Conservation (phyloP, 345 rosid species). For the Physaria fendleri region DNA sequence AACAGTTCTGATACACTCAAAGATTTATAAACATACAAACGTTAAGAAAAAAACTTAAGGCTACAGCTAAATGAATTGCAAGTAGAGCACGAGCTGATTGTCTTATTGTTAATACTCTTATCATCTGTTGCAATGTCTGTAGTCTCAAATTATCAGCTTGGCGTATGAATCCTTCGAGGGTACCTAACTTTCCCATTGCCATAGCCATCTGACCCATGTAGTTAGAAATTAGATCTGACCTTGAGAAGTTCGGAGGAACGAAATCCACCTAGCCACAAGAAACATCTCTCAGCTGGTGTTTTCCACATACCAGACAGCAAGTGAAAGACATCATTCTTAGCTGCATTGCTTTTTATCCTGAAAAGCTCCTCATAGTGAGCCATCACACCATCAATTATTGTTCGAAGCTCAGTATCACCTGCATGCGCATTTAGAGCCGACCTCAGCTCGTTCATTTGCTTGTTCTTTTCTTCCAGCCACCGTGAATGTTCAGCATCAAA, state of each 20-base stretch:
- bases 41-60: conserved; percentile 3
- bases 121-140: conserved; percentile 94
- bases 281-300: conserved; percentile 98
- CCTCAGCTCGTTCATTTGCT: conserved; percentile 83
- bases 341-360: conserved; percentile 91
- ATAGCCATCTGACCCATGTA: conserved; percentile 99
- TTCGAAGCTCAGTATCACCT: conserved; percentile 88
- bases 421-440: conserved; percentile 94
- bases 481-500: conserved; percentile 92
- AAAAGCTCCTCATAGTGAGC: conserved; percentile 91
- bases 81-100: conserved; percentile 95
- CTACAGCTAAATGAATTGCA: conserved; percentile 49
- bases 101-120: conserved; percentile 74
- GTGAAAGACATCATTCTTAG: conserved; percentile 96
- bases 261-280: conserved; percentile 99
- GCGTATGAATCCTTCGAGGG: conserved; percentile 90
- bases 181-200: conserved; percentile 99
- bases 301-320: conserved; percentile 99
- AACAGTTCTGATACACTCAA: neutral
- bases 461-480: conserved; percentile 90
- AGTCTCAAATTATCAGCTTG: conserved; percentile 98
- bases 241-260: conserved; percentile 97
- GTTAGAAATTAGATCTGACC: conserved; percentile 48
- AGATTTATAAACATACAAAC: conserved; percentile 7
- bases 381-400: conserved; percentile 72